Conservation (phyloP, 2,329 filamentous ascomycete genomes). For the Claviceps africana region DNA sequence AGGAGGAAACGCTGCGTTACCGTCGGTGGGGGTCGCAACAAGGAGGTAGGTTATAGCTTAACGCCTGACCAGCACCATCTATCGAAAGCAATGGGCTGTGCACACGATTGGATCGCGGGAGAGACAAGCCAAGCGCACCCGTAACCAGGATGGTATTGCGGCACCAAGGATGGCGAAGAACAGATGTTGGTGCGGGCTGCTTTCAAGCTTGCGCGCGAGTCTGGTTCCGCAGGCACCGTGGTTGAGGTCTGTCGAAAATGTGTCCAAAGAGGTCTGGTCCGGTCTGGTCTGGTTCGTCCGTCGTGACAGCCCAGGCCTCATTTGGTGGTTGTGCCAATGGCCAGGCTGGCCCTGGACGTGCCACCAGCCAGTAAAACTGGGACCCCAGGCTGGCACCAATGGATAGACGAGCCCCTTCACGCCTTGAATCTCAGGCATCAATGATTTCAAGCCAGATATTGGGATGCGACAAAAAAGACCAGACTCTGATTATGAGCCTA, state of each 20-base stretch:
- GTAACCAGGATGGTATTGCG: not conserved
- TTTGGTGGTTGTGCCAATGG: slow-evolving; percentile 1
- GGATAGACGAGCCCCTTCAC: not conserved
- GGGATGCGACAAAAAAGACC: not conserved
- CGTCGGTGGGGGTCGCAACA: slow-evolving; percentile 2
- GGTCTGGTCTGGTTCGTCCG: not conserved
- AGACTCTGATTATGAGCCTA: too few relatives aligned
- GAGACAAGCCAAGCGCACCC: not conserved
- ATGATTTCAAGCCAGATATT: not conserved
- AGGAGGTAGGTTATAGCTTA: not conserved
- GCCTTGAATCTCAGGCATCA: slow-evolving; percentile 10
- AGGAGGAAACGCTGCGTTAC: not conserved
- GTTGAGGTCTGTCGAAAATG: slow-evolving; percentile 6
- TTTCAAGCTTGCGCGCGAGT: slow-evolving; percentile 1
- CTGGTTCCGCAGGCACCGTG: not conserved
- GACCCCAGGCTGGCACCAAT: not conserved
- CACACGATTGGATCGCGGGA: not conserved
- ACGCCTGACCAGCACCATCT: slow-evolving; percentile 4
- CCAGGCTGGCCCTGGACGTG: slow-evolving; percentile 6
- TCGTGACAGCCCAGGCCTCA: slow-evolving; percentile 2
- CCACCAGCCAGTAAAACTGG: not conserved
- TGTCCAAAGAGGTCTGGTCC: slow-evolving; percentile 3
- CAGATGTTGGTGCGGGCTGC: not conserved
- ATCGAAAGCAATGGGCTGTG: not conserved
- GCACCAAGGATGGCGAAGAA: not conserved